Conservation (phyloP, 805 yeast species). For the Lipomyces yamanashiensis region DNA sequence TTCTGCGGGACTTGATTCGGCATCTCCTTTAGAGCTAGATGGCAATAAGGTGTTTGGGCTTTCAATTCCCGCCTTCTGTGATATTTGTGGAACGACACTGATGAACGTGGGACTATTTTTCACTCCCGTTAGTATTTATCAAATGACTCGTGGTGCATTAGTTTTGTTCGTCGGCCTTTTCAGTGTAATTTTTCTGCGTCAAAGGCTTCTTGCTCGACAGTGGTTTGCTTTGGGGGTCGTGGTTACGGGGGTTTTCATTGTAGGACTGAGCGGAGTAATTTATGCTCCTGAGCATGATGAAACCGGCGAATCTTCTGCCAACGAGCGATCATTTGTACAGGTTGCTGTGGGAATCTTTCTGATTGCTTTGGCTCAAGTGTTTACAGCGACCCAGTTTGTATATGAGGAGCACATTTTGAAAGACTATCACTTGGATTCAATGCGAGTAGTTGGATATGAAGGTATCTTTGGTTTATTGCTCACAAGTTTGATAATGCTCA, state of each 20-base stretch:
- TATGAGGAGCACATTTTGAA: slow-evolving; percentile 71
- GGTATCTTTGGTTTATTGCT: slow-evolving; percentile 66
- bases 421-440: slow-evolving; percentile 59
- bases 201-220: slow-evolving; percentile 61
- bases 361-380: slow-evolving; percentile 64
- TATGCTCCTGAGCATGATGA: slow-evolving; percentile 27
- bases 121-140: slow-evolving; percentile 79
- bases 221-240: slow-evolving; percentile 73
- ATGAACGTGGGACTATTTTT: slow-evolving; percentile 75
- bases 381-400: slow-evolving; percentile 78
- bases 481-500: slow-evolving; percentile 51
- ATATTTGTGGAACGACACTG: slow-evolving; percentile 72
- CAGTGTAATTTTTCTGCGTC: slow-evolving; percentile 64
- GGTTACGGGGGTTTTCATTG: slow-evolving; percentile 68
- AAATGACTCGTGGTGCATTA: slow-evolving; percentile 82
- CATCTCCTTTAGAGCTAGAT: slow-evolving; percentile 21
- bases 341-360: slow-evolving; percentile 59
- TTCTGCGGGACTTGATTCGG: background rate
- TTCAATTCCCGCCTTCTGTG: slow-evolving; percentile 71
- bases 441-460: slow-evolving; percentile 72
- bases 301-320: slow-evolving; percentile 3
- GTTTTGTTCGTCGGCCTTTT: slow-evolving; percentile 76
- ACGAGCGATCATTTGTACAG: slow-evolving; percentile 21
- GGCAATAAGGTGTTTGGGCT: slow-evolving; percentile 47
- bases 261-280: slow-evolving; percentile 69